These are phyloP conservation scores for Erigeron canadensis DNA, from an alignment of 129 eudicot species.

Conservation along the genomic window DNA sequence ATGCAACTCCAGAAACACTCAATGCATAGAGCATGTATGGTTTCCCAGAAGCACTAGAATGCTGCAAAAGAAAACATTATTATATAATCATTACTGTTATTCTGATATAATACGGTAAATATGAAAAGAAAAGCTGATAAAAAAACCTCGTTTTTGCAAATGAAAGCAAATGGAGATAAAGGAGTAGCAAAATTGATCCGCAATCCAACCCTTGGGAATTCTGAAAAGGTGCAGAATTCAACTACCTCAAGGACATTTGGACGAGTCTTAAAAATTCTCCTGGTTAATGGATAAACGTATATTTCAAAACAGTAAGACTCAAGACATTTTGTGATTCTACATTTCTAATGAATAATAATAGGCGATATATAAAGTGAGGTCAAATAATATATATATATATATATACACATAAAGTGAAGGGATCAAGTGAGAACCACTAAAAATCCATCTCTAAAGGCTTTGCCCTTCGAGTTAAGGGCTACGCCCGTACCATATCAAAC, in stretches of 20 bases:
- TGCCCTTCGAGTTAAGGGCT: too few species aligned
- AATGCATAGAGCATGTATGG: conserved; percentile 65
- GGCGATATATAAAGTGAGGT: not conserved
- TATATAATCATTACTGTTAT: not conserved
- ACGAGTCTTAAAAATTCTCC: conserved; percentile 62
- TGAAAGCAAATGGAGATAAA: conserved; percentile 64
- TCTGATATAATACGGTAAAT: not conserved
- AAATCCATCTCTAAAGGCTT: too few species aligned
- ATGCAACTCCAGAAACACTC: conserved; percentile 68
- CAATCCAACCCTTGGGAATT: conserved; percentile 63
- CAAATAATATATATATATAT: too few species aligned
- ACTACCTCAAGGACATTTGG: conserved; percentile 67
- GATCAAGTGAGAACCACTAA: too few species aligned
- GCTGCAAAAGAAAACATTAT: conserved; percentile 39
- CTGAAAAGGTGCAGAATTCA: conserved; percentile 53
- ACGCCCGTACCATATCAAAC: too few species aligned
- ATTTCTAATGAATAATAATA: conserved; percentile 3
- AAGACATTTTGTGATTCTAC: conserved; percentile 4
- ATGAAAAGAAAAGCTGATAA: not conserved
- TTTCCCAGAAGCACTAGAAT: conserved; percentile 40
- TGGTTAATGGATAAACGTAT: conserved; percentile 28
- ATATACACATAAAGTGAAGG: too few species aligned
- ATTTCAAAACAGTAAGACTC: not conserved
- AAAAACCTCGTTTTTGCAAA: conserved; percentile 66
- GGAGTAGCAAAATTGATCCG: conserved; percentile 60